Percentiles rank a stretch among this genome's conserved stretches.
These are phyloP conservation scores for Paraglomus brasilianum DNA, from an alignment of 192 early-diverging fungal species.

Conservation along the genomic window DNA sequence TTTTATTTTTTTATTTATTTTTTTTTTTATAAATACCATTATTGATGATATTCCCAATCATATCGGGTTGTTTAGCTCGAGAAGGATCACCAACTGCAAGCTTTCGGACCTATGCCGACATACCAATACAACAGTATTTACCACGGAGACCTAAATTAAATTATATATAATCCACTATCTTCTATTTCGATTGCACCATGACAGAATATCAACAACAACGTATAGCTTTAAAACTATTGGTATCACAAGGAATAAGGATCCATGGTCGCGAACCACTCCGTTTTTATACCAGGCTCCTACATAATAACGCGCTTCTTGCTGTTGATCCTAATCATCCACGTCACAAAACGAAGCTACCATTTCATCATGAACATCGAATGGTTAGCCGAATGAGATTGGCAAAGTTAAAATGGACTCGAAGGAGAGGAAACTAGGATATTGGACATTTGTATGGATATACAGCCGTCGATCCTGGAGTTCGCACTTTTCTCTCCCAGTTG, in stretches of 20 bases:
- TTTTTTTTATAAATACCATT: conserved; percentile 24
- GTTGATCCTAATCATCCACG: too few relatives aligned
- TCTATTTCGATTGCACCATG: too few relatives aligned
- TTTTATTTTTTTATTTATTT: conserved; percentile 15
- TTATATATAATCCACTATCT: too few relatives aligned
- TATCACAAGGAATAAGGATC: too few relatives aligned
- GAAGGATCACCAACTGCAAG: conserved; percentile 28
- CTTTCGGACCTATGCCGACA: conserved; percentile 25
- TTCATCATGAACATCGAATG: conserved; percentile 11
- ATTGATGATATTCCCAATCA: conserved; percentile 26
- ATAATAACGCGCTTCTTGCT: too few relatives aligned
- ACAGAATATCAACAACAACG: too few relatives aligned
- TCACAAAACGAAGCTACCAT: conserved; percentile 11
- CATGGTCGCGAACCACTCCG: too few relatives aligned
- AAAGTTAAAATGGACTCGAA: conserved; percentile 13
- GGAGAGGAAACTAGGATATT: conserved; percentile 20
- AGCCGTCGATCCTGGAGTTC: conserved; percentile 6
- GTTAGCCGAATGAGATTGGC: conserved; percentile 14
- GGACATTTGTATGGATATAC: conserved; percentile 1
- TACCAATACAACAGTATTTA: too few relatives aligned
- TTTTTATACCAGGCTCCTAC: too few relatives aligned
- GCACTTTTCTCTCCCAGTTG: conserved; percentile 20
- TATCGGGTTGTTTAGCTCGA: conserved; percentile 28
- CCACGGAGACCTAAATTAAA: too few relatives aligned
- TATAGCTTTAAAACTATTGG: too few relatives aligned